Percentiles rank a stretch among this genome's conserved stretches.
These are phyloP conservation scores for Clonostachys chloroleuca DNA, from an alignment of 2,329 filamentous ascomycete genomes.

Conservation along the genomic window DNA sequence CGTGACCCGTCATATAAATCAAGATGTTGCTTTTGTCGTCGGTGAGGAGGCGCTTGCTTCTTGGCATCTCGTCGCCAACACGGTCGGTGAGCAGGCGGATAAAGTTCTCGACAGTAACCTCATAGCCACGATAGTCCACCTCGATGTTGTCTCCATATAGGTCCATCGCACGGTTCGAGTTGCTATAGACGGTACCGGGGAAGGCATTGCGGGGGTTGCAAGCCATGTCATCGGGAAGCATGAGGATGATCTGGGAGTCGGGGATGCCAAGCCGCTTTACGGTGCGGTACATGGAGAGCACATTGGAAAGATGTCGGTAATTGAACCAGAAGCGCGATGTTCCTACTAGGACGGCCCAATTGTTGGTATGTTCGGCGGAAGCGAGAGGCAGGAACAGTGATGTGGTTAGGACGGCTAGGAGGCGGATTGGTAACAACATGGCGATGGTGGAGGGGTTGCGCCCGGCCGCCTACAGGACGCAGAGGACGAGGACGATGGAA, in stretches of 20 bases:
- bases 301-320: constrained; percentile 96
- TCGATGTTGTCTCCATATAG: constrained; percentile 98
- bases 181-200: constrained; percentile 96
- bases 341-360: constrained; percentile 98
- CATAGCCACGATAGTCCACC: constrained; percentile 96
- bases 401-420: constrained; percentile 13
- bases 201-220: constrained; percentile 99
- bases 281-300: constrained; percentile 93
- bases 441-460: no score
- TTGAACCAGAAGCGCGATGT: constrained; percentile 99
- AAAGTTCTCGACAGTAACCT: constrained; percentile 98
- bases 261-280: constrained; percentile 97
- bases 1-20: constrained; percentile 99
- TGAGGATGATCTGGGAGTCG: constrained; percentile 98
- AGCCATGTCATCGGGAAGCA: constrained; percentile 99
- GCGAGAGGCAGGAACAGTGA: constrained; percentile 39
- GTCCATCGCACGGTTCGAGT: constrained; percentile 91
- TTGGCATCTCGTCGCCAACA: constrained; percentile 88
- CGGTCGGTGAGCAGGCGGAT: constrained; percentile 92
- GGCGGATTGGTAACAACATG: no score
- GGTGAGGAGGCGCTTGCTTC: constrained; percentile 88
- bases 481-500: no score
- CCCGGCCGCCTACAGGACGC: no score
- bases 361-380: constrained; percentile 83
- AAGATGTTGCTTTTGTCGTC: constrained; percentile 96